Percentiles rank a stretch among this genome's conserved stretches.
Conservation (phyloP, 208 protist genomes). For the Vickermania ingenoplastis region DNA sequence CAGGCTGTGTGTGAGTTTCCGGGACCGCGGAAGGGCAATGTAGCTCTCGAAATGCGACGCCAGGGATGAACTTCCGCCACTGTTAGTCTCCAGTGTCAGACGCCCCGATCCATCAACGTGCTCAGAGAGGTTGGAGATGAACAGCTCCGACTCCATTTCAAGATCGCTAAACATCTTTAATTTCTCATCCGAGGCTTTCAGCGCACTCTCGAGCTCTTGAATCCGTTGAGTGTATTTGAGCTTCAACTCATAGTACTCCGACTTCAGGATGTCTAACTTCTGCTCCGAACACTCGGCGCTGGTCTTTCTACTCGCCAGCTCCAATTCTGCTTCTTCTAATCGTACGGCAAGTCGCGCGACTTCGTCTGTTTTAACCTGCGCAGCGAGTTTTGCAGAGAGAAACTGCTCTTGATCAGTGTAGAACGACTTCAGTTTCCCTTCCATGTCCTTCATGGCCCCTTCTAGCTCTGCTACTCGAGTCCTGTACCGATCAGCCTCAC, state of each 20-base stretch:
- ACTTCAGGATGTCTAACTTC: slow-evolving; percentile 85
- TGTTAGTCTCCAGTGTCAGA: background rate
- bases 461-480: slow-evolving; percentile 57
- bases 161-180: slow-evolving; percentile 70
- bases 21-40: slow-evolving; percentile 58
- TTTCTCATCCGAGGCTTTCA: slow-evolving; percentile 75
- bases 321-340: slow-evolving; percentile 73
- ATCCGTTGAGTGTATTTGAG: slow-evolving; percentile 67
- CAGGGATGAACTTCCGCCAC: background rate
- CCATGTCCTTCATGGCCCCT: slow-evolving; percentile 37
- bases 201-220: slow-evolving; percentile 55
- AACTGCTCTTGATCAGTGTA: slow-evolving; percentile 78
- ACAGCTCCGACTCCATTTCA: slow-evolving; percentile 79
- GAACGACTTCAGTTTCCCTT: slow-evolving; percentile 33
- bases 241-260: slow-evolving; percentile 84
- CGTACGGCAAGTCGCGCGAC: slow-evolving; percentile 64
- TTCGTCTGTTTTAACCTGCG: slow-evolving; percentile 78
- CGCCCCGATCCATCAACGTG: slow-evolving; percentile 15
- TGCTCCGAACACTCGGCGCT: slow-evolving; percentile 79
- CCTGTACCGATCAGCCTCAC: slow-evolving; percentile 26
- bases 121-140: slow-evolving; percentile 67
- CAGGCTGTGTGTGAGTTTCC: slow-evolving; percentile 66
- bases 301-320: slow-evolving; percentile 60
- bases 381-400: slow-evolving; percentile 62
- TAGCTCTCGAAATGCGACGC: slow-evolving; percentile 39